Evolutionary conservation across 2,329 filamentous ascomycete species (phyloP), one percentile per base, ranked within the genome.

Genomic region (Sporothrix brunneoviolacea): DNA sequence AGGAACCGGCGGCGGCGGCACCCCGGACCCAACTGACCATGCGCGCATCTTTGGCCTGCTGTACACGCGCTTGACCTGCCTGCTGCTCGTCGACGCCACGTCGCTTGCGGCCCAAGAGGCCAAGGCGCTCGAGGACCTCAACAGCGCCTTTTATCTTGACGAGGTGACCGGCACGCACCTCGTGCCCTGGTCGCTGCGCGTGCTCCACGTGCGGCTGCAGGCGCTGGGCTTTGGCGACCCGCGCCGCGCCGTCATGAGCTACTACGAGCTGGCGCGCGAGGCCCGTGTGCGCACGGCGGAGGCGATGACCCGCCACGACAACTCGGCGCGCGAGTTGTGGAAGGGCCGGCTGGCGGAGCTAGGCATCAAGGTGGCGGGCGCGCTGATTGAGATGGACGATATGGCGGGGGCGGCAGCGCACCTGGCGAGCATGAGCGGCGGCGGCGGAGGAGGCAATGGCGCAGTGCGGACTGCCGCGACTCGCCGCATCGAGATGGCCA

Each of bases 331-430:
- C 15, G 71, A 75, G 56, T 59, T 85, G 6, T 97, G 91, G 91
- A 82, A 79, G 57, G 68, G 69, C 1, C 71, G 91, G 22, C 73
- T 97, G 1, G 70, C 75, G 1, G 90, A 96, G 55, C 72, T 96
- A 3, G 91, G 90, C 0, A 72, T 86, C 39, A 70, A 76, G 50
- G 79, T 86, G 2, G 79, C 79, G 0, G 76, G 79, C 13, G 83
- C 84, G 0, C 68, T 93, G 24, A 75, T 91, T 6, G 87, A 93
- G 65, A 94, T 96, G 83, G 88, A 89, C 8, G 91, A 98, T 62
- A 64, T 94, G 0, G 81, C 86, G 3, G 88, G 87, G 4, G 93
- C 91, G 0, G 81, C 77, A 1, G 73, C 84, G 27, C 89, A 94
- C 60, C 70, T 98, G 2, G 71, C 73, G 18, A 80, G 74, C 4